Evolutionary conservation across 1,139 yeast species (phyloP).

Genomic region (Blastobotrys niveus): DNA sequence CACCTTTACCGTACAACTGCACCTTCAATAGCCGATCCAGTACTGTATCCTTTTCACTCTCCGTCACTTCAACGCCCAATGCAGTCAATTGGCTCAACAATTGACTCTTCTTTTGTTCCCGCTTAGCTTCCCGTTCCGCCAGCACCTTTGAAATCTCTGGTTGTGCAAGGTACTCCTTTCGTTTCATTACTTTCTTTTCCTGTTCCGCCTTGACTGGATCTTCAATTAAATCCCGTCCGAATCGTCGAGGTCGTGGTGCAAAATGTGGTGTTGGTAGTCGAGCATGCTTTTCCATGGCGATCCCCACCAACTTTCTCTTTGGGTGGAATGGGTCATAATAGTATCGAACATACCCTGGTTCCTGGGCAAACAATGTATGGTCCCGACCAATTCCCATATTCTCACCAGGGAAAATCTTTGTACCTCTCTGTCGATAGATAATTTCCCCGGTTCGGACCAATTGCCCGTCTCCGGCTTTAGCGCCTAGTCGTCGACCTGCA

Average conservation of each 20-base stretch:
- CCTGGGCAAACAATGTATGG: conserved; percentile 85
- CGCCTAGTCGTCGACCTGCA: conserved; percentile 91
- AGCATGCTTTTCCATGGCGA: conserved; percentile 61
- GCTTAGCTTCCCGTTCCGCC: conserved; percentile 38
- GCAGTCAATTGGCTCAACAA: conserved; percentile 27
- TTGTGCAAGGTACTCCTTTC: conserved; percentile 57
- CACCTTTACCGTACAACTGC: conserved; percentile 25
- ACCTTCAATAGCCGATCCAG: conserved; percentile 3
- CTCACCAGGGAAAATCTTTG: conserved; percentile 94
- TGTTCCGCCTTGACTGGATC: conserved; percentile 48
- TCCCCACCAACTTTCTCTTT: conserved; percentile 81
- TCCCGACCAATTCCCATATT: conserved; percentile 84
- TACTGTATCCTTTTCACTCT: conserved; percentile 23
- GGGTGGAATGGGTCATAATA: conserved; percentile 98
- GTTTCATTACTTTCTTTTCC: conserved; percentile 53
- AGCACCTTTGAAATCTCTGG: conserved; percentile 44
- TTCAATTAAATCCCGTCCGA: conserved; percentile 59
- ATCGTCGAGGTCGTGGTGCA: conserved; percentile 76
- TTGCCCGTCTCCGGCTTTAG: conserved; percentile 75
- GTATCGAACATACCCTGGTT: conserved; percentile 89
- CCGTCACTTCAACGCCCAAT: conserved; percentile 28
- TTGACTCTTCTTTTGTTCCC: conserved; percentile 31
- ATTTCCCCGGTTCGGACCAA: conserved; percentile 76
- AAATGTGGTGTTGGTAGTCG: conserved; percentile 84
- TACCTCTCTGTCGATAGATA: conserved; percentile 91